Conservation (phyloP, 306 rosid species). For the Cyamopsis tetragonoloba region DNA sequence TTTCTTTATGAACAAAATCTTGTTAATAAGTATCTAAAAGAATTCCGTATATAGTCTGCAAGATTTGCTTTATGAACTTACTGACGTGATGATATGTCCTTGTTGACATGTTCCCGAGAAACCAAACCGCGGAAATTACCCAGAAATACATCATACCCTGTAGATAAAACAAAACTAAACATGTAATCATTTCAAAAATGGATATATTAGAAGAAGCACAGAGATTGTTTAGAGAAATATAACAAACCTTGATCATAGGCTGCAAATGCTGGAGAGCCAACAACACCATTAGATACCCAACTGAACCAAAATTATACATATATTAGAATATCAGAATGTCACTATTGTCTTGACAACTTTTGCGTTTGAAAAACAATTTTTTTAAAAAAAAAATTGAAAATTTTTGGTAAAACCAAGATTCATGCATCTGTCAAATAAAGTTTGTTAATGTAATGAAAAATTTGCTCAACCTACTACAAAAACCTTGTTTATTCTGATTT, state of each 20-base stretch:
- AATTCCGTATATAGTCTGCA: neutral
- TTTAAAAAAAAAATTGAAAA: neutral
- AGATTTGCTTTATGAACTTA: conserved; percentile 41
- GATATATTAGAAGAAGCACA: neutral
- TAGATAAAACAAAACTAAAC: conserved; percentile 7
- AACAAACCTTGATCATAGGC: conserved; percentile 91
- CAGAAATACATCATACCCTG: conserved; percentile 85
- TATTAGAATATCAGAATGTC: conserved; percentile 9
- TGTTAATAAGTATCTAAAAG: too few relatives aligned
- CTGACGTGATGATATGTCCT: conserved; percentile 72
- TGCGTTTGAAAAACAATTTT: neutral
- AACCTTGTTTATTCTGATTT: neutral
- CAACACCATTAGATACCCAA: conserved; percentile 97
- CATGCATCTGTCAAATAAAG: neutral
- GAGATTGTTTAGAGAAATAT: conserved; percentile 9
- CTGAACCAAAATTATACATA: conserved; percentile 37
- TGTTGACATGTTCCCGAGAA: conserved; percentile 76
- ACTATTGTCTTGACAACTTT: neutral
- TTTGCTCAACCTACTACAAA: neutral
- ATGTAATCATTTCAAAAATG: conserved; percentile 8
- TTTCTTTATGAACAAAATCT: too few relatives aligned
- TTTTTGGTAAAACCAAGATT: neutral
- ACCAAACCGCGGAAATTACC: conserved; percentile 86
- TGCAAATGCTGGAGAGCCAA: conserved; percentile 98
- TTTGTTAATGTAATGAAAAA: neutral